A percentile compares a stretch with the other conserved stretches of the same genome.
Conservation (phyloP, 768 basidiomycete species). For the Boletellus ananas region DNA sequence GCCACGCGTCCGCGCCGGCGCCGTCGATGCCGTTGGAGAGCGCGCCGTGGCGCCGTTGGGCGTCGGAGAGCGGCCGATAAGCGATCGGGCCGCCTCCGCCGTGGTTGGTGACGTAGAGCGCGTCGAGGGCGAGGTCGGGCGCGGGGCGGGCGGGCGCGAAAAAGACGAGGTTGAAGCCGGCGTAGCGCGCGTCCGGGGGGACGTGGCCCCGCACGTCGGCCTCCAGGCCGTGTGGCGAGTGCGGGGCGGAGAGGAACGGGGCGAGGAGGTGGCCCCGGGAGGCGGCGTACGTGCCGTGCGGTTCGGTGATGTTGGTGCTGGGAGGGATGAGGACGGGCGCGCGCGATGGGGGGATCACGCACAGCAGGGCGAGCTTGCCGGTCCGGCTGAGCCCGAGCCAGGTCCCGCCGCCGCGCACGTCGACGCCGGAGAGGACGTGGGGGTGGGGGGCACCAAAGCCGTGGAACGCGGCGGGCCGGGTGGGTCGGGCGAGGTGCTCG, state of each 20-base stretch:
- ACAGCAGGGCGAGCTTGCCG: conserved; percentile 73
- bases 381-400: conserved; percentile 72
- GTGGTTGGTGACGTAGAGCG: conserved; percentile 61
- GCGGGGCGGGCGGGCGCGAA: conserved; percentile 39
- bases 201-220: conserved; percentile 40
- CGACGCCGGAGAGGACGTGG: conserved; percentile 68
- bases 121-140: conserved; percentile 43
- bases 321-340: conserved; percentile 8
- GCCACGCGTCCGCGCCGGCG: conserved; percentile 60
- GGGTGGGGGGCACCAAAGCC: conserved; percentile 42
- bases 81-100: conserved; percentile 63
- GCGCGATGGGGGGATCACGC: conserved; percentile 28
- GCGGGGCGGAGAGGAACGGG: conserved; percentile 59
- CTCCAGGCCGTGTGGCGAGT: conserved; percentile 36
- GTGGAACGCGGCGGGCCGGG: conserved; percentile 63
- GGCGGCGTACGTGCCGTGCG: conserved; percentile 41
- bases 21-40: conserved; percentile 77
- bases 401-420: conserved; percentile 69
- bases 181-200: conserved; percentile 50
- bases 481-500: conserved; percentile 66
- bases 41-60: conserved; percentile 51
- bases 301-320: conserved; percentile 86
- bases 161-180: conserved; percentile 80
- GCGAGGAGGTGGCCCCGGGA: conserved; percentile 70
- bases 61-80: conserved; percentile 46